Base-by-base conservation (phyloP, 78 protist genomes). In the Monocercomonoides exilis region DNA sequence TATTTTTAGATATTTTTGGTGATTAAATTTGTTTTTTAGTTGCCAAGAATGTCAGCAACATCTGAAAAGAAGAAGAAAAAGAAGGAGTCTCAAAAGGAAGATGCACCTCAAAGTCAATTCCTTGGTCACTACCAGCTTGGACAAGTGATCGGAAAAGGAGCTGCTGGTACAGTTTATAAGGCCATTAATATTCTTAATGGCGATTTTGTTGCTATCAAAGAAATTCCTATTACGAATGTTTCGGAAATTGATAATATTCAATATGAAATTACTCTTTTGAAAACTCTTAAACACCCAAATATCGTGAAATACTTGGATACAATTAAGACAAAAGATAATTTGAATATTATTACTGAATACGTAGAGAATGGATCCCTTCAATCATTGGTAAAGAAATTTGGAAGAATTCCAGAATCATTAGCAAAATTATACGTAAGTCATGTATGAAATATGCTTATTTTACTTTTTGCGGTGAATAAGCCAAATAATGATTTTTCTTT, bases 291-390 rank as follows among this genome's bases (percentile, higher is more conserved):
- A 46, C 96, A 95, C 79, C 81, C 92, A 3, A 90, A 91, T 88
- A 93, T 95, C 43, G 93, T 94, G 64, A 88, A 92, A 63, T 94
- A 93, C 80, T 43, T 84, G 34, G 92, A 87, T 38, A 88, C 77
- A 44, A 81, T 82, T 46, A 44, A 77, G 6, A 85, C 89, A 36
- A 87, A 80, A 43, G 95, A 93, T 29, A 33, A 46, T 77, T 80
- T 97, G 41, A 88, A 90, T 87, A 97, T 97, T 77, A 54, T 95
- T 0, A 85, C 96, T 29, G 99, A 97, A 94, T 96, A 85, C 21
- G 90, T 94, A 2, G 96, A 94, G 44, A 92, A 93, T 46, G 99
- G 99, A 0, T 95, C 98, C 35, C 93, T 97, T 36, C 86, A 89
- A 46, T 5, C 85, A 38, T 79, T 94, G 43, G 70, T 91, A 36